These are phyloP conservation scores for Agaricus blazei DNA, from an alignment of 768 basidiomycete genomes.

Conservation along the genomic window DNA sequence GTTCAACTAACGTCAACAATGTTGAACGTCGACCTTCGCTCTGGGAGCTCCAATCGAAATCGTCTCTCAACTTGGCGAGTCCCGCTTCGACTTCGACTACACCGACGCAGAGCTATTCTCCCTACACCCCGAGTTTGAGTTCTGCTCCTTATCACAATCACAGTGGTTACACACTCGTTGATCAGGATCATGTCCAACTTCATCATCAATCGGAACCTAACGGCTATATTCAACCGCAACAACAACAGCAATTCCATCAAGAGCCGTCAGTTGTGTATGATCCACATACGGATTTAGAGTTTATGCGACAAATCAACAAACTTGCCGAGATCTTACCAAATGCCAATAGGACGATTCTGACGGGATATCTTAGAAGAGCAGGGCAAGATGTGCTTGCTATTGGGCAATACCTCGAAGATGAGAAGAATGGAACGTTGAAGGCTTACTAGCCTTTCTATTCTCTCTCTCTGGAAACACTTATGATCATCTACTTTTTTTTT, in stretches of 20 bases:
- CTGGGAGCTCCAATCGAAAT: constrained; percentile 20
- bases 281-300: constrained; percentile 44
- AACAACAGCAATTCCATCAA: not conserved
- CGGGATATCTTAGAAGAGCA: constrained; percentile 65
- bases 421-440: constrained; percentile 62
- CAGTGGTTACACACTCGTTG: not conserved
- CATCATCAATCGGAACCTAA: not conserved
- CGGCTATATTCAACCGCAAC: not conserved
- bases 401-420: constrained; percentile 80
- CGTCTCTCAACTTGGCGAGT: not conserved
- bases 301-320: constrained; percentile 65
- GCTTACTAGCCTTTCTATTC: constrained; percentile 18
- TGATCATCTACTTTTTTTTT: not conserved
- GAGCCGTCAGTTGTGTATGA: constrained; percentile 16
- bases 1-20: constrained; percentile 11
- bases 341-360: constrained; percentile 62
- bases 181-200: not conserved
- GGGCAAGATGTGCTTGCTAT: constrained; percentile 85
- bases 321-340: constrained; percentile 68
- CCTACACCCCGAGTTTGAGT: not conserved
- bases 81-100: not conserved
- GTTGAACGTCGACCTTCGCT: constrained; percentile 35
- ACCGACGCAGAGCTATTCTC: not conserved
- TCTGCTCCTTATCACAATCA: not conserved
- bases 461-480: not conserved